A percentile compares a stretch with the other conserved stretches of the same genome.
Conservation (phyloP, 1,284 basidiomycete species). For the Cryptococcus sp. region DNA sequence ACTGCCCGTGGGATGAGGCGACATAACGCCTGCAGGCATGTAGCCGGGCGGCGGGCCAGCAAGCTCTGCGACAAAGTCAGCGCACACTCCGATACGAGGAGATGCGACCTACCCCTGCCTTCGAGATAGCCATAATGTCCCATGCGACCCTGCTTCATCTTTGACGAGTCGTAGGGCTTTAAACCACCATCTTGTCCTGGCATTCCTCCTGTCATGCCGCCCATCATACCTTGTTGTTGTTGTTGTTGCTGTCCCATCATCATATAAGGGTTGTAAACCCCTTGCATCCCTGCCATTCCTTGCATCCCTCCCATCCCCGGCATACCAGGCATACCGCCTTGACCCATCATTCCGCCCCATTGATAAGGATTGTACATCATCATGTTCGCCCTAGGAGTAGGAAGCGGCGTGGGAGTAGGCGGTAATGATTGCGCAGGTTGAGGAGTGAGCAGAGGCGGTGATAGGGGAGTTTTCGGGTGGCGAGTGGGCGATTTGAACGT, state of each 20-base stretch:
- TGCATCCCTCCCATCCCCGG: slow-evolving; percentile 3
- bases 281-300: not conserved
- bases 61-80: slow-evolving; percentile 25
- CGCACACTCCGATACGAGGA: not conserved
- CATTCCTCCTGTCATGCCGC: not conserved
- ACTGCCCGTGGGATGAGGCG: slow-evolving; percentile 6
- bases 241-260: slow-evolving; percentile 12
- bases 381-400: slow-evolving; percentile 9
- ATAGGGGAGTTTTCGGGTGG: slow-evolving; percentile 6
- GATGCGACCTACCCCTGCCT: slow-evolving; percentile 33
- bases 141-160: slow-evolving; percentile 39
- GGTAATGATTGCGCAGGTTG: not conserved
- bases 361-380: slow-evolving; percentile 25
- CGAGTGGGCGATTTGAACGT: slow-evolving; percentile 7
- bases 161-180: slow-evolving; percentile 34
- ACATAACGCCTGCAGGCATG: slow-evolving; percentile 33
- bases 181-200: slow-evolving; percentile 15
- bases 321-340: not conserved
- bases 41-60: slow-evolving; percentile 41
- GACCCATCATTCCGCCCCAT: slow-evolving; percentile 11
- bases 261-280: slow-evolving; percentile 20
- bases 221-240: slow-evolving; percentile 7
- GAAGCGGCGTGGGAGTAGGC: not conserved
- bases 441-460: not conserved
- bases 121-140: slow-evolving; percentile 48